Base-by-base conservation (phyloP, 768 basidiomycete genomes). In the Sistotremastrum suecicum region DNA sequence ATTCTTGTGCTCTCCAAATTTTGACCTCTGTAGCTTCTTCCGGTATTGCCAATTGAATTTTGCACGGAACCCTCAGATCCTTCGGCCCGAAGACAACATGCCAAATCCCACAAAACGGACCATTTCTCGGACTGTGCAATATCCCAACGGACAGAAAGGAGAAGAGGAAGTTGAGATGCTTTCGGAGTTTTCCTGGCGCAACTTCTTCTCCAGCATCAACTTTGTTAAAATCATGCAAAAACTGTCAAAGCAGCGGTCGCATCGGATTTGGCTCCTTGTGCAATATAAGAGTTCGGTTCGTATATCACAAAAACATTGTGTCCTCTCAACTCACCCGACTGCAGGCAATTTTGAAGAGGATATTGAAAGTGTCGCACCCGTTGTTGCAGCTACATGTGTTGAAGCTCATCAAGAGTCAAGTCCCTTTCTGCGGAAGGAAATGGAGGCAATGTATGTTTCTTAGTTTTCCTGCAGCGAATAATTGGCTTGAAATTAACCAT, bases 221-320 rank as follows among this genome's bases (percentile, higher is more conserved):
- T 95, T 97, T 59, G 84, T 92, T 6, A 92, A 90, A 61, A 85
- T 99, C 51, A 83, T 99, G 79, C 94, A 99, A 60, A 97, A 98
- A 63, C 61, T 99, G 50, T 91, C 91, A 2, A 99, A 99, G 63
- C 82, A 84, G 52, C 79, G 91, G 35, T 87, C 87, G 2, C 90
- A 97, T 61, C 74, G 95, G 28, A 95, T 98, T 48, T 82, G 85
- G 69, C 85, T 98, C 76, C 71, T 99, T 43, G 88, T 92, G 5
- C 91, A 95, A 56, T 97, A 98, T 68, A 99, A 98, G 69, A 92
- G 89, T 58, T 94, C 92, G 34, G 92, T 95, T 53, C 57, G 82
- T 62, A 10, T 31, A 11, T 20, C 6, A 39, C 9, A 11, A 12
- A 20, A 11, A 11, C 47, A 29, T 28, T 12, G 5, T 28, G 37